phyloP scores from a whole-genome alignment of 805 yeast genomes.

The Teunomyces tritomae region DNA sequence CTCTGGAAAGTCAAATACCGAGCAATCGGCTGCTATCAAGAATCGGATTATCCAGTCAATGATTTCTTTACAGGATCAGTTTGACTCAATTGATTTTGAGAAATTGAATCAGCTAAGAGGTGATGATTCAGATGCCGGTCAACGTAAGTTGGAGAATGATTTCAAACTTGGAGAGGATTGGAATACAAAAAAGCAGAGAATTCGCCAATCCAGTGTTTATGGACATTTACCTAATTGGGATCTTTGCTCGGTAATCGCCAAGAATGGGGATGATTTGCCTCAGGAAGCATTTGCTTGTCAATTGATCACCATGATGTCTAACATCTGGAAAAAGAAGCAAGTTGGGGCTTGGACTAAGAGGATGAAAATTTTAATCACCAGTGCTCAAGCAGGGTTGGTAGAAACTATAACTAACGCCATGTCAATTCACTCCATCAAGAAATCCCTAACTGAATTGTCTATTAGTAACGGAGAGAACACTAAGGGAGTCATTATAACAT shows the following conservation, averaged over 20 bases:
- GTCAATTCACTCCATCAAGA: conserved; percentile 91
- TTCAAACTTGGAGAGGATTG: conserved; percentile 93
- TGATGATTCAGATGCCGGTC: conserved; percentile 68
- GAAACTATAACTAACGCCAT: conserved; percentile 95
- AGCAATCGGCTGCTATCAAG: conserved; percentile 28
- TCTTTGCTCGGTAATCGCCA: conserved; percentile 89
- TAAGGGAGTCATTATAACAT: conserved; percentile 33
- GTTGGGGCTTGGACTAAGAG: conserved; percentile 87
- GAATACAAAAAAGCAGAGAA: conserved; percentile 77
- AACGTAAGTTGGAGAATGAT: conserved; percentile 88
- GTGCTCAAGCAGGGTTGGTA: conserved; percentile 86
- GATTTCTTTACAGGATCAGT: conserved; percentile 38
- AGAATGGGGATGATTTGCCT: conserved; percentile 92
- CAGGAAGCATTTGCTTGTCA: conserved; percentile 99
- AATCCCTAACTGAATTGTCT: conserved; percentile 78
- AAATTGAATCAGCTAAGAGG: conserved; percentile 55
- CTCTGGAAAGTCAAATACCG: conserved; percentile 55
- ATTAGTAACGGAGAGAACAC: conserved; percentile 59
- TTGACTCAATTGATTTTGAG: conserved; percentile 36
- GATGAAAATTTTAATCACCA: conserved; percentile 89
- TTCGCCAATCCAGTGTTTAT: conserved; percentile 70
- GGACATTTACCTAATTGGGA: conserved; percentile 95
- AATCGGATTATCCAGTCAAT: conserved; percentile 28
- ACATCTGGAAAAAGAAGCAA: conserved; percentile 70
- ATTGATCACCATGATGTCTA: conserved; percentile 80